Evolutionary conservation across 768 basidiomycete genomes (phyloP), one percentile per base, ranked within the genome.

Genomic region (Mycena floridula): DNA sequence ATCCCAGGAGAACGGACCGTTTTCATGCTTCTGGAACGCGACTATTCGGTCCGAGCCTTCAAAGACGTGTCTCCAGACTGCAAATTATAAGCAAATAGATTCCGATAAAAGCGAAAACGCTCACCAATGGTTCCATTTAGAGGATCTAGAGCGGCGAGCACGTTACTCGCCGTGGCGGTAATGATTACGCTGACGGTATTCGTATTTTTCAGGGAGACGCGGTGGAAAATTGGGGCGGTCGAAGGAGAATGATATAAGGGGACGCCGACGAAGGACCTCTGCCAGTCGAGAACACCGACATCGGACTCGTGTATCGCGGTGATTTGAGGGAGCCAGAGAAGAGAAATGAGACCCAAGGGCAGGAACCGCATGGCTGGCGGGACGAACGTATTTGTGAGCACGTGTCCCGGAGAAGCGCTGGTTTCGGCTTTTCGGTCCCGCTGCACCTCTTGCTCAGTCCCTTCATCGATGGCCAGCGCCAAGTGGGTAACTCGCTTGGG

Each of bases 221-320:
- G 54, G 50, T 78, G 76, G 51, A 91, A 81, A 7, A 69, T 59
- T 0, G 91, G 90, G 5, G 82, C 68, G 1, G 75, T 76, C 15
- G 70, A 55, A 0, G 53, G 58, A 2, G 78, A 69, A 7, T 70
- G 64, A 25, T 72, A 61, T 3, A 82, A 68, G 1, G 90, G 88
- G 4, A 85, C 74, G 13, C 93, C 93, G 44, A 90, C 67, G 23
- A 85, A 74, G 12, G 72, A 62, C 53, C 80, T 86, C 62, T 96
- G 76, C 93, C 93, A 97, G 68, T 95, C 92, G 37, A 93, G 74
- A 36, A 85, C 66, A 36, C 89, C 88, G 44, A 79, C 85, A 45
- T 91, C 86, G 20, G 82, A 76, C 55, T 85, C 74, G 48, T 87
- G 82, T 25, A 86, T 62, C 22, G 82, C 82, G 21, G 65, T 50